phyloP scores from a whole-genome alignment of 805 yeast species.

The Jamesozyma spencerorum region DNA sequence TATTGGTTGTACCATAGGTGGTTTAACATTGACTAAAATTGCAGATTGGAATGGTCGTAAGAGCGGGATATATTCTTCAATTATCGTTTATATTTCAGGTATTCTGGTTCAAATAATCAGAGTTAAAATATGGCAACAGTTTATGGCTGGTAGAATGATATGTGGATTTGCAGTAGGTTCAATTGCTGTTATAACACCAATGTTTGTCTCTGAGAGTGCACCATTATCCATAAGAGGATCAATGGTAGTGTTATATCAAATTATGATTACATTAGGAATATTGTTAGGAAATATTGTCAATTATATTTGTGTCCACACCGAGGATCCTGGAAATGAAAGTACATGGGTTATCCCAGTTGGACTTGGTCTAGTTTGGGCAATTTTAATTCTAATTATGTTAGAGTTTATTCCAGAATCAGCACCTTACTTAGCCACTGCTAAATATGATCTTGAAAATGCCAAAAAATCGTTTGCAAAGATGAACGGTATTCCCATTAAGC shows the following conservation, averaged over 20 bases:
- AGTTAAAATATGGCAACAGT: constrained; percentile 47
- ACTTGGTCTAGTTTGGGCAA: constrained; percentile 34
- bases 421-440: constrained; percentile 43
- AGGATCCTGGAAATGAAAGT: constrained; percentile 14
- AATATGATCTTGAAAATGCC: constrained; percentile 43
- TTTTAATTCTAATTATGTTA: constrained; percentile 50
- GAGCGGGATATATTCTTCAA: constrained; percentile 43
- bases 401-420: constrained; percentile 62
- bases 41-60: constrained; percentile 59
- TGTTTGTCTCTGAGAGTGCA: constrained; percentile 58
- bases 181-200: constrained; percentile 62
- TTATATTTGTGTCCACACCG: constrained; percentile 39
- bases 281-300: constrained; percentile 57
- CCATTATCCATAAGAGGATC: constrained; percentile 62
- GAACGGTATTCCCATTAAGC: constrained; percentile 40
- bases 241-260: constrained; percentile 54
- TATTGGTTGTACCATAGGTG: constrained; percentile 66
- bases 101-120: constrained; percentile 50
- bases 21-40: constrained; percentile 46
- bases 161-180: constrained; percentile 72
- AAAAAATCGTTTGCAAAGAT: constrained; percentile 43
- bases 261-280: constrained; percentile 57
- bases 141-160: constrained; percentile 53
- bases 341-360: constrained; percentile 65
- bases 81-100: constrained; percentile 51